Evolutionary conservation across 768 basidiomycete genomes (phyloP).

Genomic region (Amylocystis lapponica): DNA sequence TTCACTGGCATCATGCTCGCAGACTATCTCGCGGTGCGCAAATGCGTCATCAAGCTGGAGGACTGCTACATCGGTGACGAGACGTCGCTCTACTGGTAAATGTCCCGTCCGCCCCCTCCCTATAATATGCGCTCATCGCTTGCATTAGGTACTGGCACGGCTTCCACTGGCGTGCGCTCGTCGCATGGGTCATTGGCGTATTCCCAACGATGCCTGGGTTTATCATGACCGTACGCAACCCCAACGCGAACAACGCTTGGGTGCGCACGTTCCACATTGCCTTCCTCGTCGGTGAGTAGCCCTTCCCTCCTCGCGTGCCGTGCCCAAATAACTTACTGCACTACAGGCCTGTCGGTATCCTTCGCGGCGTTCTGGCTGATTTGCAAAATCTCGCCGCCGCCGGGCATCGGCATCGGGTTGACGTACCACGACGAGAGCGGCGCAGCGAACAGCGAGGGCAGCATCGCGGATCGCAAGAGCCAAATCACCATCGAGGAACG

Average conservation of each 20-base stretch:
- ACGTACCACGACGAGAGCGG: conserved; percentile 1
- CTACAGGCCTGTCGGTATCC: not conserved
- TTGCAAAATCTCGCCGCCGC: not conserved
- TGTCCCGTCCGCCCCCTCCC: not conserved
- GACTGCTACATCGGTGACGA: conserved; percentile 1
- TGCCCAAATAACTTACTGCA: not conserved
- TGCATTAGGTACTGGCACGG: not conserved
- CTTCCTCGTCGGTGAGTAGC: conserved; percentile 1
- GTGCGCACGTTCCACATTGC: conserved; percentile 1
- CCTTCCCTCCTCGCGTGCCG: too few species aligned
- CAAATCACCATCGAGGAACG: too few species aligned
- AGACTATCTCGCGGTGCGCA: not conserved
- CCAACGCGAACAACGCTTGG: not conserved
- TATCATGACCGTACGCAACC: conserved; percentile 1
- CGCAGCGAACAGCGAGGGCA: too few species aligned
- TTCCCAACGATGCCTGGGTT: conserved; percentile 1
- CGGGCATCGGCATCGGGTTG: not conserved
- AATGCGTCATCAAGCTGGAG: conserved; percentile 1
- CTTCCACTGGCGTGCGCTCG: conserved; percentile 3
- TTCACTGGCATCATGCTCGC: conserved; percentile 3
- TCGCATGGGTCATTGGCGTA: conserved; percentile 1
- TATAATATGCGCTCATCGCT: not conserved
- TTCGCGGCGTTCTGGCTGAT: conserved; percentile 1
- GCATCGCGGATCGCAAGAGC: too few species aligned
- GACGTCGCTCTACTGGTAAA: not conserved